Evolutionary conservation across 108 stramenopile genomes (phyloP).

Genomic region (Stephanodiscus triporus): DNA sequence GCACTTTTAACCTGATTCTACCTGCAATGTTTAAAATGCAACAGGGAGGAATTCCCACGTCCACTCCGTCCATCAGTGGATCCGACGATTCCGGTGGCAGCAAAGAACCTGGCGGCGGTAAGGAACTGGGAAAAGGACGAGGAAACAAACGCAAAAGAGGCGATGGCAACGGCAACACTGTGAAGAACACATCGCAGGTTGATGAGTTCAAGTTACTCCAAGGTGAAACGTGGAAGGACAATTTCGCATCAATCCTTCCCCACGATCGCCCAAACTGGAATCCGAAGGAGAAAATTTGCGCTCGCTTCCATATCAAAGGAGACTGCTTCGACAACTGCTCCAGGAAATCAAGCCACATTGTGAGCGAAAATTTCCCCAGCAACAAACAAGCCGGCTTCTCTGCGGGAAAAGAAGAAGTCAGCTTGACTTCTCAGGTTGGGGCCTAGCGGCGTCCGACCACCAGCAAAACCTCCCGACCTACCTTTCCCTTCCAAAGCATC

Average conservation of each 20-base stretch:
- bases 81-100: too few species aligned
- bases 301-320: not conserved
- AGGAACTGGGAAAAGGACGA: not conserved
- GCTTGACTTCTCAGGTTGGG: too few species aligned
- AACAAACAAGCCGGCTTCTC: not conserved
- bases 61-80: not conserved
- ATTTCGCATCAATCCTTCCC: not conserved
- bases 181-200: not conserved
- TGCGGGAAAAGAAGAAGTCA: not conserved
- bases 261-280: not conserved
- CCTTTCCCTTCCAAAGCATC: too few species aligned
- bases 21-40: not conserved
- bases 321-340: constrained; percentile 4
- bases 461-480: too few species aligned
- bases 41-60: not conserved
- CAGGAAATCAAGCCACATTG: too few species aligned
- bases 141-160: not conserved
- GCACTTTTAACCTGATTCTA: not conserved
- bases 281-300: not conserved
- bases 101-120: not conserved
- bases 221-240: not conserved
- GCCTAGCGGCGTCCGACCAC: too few species aligned
- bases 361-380: too few species aligned
- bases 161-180: not conserved
- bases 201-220: not conserved